These are phyloP conservation scores for Helotiales sp. DNA, from an alignment of 2,329 filamentous ascomycete species.

Conservation along the genomic window DNA sequence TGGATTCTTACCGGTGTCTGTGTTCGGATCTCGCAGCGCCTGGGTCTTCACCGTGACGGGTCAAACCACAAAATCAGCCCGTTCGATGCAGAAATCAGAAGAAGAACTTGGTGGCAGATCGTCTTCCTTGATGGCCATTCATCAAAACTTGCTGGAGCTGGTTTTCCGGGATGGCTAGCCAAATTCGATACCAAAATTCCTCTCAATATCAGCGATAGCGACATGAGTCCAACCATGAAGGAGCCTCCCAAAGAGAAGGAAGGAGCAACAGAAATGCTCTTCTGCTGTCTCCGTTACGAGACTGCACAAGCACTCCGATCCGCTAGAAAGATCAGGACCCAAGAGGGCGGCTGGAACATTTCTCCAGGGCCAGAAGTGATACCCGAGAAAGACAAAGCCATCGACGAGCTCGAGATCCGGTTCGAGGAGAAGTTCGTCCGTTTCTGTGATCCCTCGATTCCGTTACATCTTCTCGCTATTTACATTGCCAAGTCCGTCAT, in stretches of 20 bases:
- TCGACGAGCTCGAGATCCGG: conserved; percentile 30
- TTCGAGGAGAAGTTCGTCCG: conserved; percentile 43
- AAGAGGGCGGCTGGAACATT: not conserved
- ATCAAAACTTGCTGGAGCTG: conserved; percentile 55
- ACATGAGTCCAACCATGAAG: conserved; percentile 46
- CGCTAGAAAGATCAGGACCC: conserved; percentile 1
- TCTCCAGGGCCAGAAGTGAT: conserved; percentile 8
- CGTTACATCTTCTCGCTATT: conserved; percentile 37
- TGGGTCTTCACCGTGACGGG: conserved; percentile 50
- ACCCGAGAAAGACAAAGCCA: conserved; percentile 29
- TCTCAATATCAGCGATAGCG: conserved; percentile 55
- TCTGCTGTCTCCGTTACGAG: conserved; percentile 39
- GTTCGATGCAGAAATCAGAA: conserved; percentile 60
- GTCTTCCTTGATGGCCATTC: conserved; percentile 59
- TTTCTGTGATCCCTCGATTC: conserved; percentile 43
- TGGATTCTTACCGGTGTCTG: conserved; percentile 51
- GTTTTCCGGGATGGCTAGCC: conserved; percentile 38
- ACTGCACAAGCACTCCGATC: conserved; percentile 32
- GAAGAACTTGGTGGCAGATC: conserved; percentile 63
- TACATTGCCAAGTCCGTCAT: conserved; percentile 32
- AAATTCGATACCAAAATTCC: conserved; percentile 51
- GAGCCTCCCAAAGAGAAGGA: conserved; percentile 42
- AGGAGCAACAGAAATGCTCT: conserved; percentile 49
- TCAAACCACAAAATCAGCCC: conserved; percentile 38
- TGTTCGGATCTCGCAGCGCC: conserved; percentile 48